Conservation (phyloP, 1,284 basidiomycete species). For the Heliocybe sulcata region DNA sequence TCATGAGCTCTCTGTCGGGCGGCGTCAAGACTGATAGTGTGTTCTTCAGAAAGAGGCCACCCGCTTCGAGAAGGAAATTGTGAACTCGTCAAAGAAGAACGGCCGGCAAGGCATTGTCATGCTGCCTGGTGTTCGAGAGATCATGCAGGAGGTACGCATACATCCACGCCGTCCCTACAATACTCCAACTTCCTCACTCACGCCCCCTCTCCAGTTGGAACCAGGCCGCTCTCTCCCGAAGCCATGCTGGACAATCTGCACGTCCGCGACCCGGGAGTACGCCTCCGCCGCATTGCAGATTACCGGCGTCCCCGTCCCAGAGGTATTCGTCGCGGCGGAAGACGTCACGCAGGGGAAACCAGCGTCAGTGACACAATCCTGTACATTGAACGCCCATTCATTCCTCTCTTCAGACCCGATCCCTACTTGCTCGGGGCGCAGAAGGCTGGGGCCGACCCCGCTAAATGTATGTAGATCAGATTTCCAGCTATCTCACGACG, state of each 20-base stretch:
- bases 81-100: slow-evolving; percentile 43
- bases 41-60: slow-evolving; percentile 45
- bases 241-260: slow-evolving; percentile 62
- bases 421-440: slow-evolving; percentile 76
- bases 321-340: slow-evolving; percentile 72
- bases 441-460: slow-evolving; percentile 49
- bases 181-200: not conserved
- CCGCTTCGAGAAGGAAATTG: slow-evolving; percentile 64
- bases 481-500: slow-evolving; percentile 6
- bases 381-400: slow-evolving; percentile 19
- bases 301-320: slow-evolving; percentile 48
- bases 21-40: slow-evolving; percentile 1
- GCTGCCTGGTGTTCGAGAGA: slow-evolving; percentile 52
- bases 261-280: slow-evolving; percentile 57
- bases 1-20: not conserved
- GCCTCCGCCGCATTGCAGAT: slow-evolving; percentile 45
- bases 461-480: slow-evolving; percentile 38
- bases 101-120: slow-evolving; percentile 51
- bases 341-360: slow-evolving; percentile 81
- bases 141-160: slow-evolving; percentile 41
- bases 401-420: slow-evolving; percentile 54
- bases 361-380: slow-evolving; percentile 32
- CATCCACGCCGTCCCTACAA: not conserved
- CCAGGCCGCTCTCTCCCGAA: slow-evolving; percentile 36
- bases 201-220: slow-evolving; percentile 29